Base-by-base conservation (phyloP, 345 rosid species). In the Ceriops zippeliana region DNA sequence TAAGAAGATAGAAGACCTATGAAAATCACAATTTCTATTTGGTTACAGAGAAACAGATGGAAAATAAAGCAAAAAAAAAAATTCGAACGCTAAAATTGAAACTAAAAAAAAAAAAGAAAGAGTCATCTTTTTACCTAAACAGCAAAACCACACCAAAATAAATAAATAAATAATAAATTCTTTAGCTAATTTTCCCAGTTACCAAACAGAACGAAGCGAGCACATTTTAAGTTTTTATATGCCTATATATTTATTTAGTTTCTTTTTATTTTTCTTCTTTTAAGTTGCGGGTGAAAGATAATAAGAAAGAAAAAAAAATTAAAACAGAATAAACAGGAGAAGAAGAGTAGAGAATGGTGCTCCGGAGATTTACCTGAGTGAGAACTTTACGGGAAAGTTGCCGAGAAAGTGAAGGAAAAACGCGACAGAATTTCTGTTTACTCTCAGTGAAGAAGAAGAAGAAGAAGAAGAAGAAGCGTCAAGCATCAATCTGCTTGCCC, bases 361-460 rank as follows among this genome's bases (percentile, higher is more conserved):
- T 16, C 21, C 21, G 0, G 24, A 47, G 63, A 2, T 10, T 59
- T 69, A 76, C 81, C 71, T 75, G 85, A 82, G 74, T 69, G 75
- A 49, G 19, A 51, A 69, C 30, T 82, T 79, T 75, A 81, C 78
- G 66, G 76, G 81, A 81, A 83, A 75, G 72, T 64, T 63, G 69
- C 69, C 65, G 72, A 72, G 85, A 82, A 80, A 81, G 58, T 61
- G 69, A 60, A 77, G 73, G 77, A 70, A 61, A 61, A 79, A 32
- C 42, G 74, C 58, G 49, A 63, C 37, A 63, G 56, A 58, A 42
- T 10, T 16, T 26, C 16, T 34, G 26, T 1, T 57, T 4, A 28
- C 30, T 4, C 20, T 10, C n/a, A n/a, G 58, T 16, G 22, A 35
- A 26, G 51, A 63, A 30, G 22, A 52, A 52, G 56, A 22, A 22